A percentile compares a stretch with the other conserved stretches of the same genome.
phyloP scores from a whole-genome alignment of 1,284 basidiomycete species.

The Coniferiporia weirii region DNA sequence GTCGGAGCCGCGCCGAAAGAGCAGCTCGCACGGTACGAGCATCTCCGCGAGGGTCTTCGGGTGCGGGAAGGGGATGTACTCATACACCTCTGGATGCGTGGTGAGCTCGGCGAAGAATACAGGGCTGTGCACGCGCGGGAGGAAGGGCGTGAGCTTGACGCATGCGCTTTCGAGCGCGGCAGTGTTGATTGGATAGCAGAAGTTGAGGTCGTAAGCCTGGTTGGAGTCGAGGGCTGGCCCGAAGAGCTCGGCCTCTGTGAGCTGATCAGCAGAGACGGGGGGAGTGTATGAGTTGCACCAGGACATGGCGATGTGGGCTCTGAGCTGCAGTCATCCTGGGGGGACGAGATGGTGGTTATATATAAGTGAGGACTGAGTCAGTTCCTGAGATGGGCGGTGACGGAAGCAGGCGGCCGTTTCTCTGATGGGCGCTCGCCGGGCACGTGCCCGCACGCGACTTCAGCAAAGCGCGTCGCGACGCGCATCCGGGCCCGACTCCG shows the following conservation, averaged over 20 bases:
- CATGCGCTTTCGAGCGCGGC: constrained; percentile 30
- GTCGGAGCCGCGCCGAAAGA: constrained; percentile 19
- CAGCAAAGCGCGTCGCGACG: constrained; percentile 12
- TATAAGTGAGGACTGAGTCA: too few species aligned
- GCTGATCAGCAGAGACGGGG: neutral
- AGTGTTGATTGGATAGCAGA: constrained; percentile 23
- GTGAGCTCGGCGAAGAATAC: constrained; percentile 24
- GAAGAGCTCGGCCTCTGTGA: constrained; percentile 5
- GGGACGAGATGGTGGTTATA: too few species aligned
- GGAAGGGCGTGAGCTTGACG: constrained; percentile 36
- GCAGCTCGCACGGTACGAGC: constrained; percentile 15
- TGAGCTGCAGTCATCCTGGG: too few species aligned
- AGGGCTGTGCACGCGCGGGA: constrained; percentile 30
- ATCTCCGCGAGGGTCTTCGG: constrained; percentile 13
- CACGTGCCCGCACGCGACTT: neutral
- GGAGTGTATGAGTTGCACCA: too few species aligned
- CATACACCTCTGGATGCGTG: constrained; percentile 18
- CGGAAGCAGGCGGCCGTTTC: too few species aligned
- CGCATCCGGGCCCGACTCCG: neutral
- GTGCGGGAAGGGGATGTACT: constrained; percentile 20
- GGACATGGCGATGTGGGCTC: too few species aligned
- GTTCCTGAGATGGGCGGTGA: too few species aligned
- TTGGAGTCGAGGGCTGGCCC: constrained; percentile 18
- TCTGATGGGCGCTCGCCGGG: too few species aligned
- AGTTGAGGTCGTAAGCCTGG: constrained; percentile 29